Base-by-base conservation (phyloP, 2,329 filamentous ascomycete genomes). In the Neopestalotiopsis sp. region DNA sequence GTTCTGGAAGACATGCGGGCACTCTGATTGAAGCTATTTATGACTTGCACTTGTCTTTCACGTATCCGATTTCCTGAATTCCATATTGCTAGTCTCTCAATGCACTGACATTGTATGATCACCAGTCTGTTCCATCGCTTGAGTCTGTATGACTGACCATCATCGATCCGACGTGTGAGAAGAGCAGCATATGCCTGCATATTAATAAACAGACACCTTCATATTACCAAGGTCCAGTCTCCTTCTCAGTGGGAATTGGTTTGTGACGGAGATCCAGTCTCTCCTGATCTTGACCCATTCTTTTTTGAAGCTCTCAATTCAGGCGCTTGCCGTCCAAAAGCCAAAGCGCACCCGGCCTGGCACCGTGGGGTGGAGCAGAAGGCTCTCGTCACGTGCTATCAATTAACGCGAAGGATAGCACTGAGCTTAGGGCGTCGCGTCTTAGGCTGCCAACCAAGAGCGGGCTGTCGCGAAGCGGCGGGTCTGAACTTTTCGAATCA, bases 321-420 rank as follows among this genome's bases (percentile, higher is more conserved):
- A 52, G 45, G 45, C 17, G n/a, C 17, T 20, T 59, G n/a, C 57
- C 12, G 13, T 59, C 49, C 30, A 30, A 59, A 30, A 30, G 24
- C 57, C 57, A 24, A 40, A 42, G 32, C 65, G n/a, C 28, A 40
- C 34, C 24, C 34, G 28, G 14, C 28, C 34, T 38, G 30, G 34
- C 30, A 38, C 40, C n/a, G 2, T 58, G 7, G 57, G 57, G n/a
- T 9, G n/a, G 30, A 38, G 34, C 6, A 38, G 10, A 10, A 38
- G 34, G 1, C 34, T 38, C 32, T 60, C 24, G 40, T 67, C 65
- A 67, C 66, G 59, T 64, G 66, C 42, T 28, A 42, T 68, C 66
- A 63, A 63, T 68, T 68, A 63, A 68, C 66, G 66, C 66, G 66
- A 64, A 68, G n/a, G 59, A 5, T 63, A 68, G 42, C 40, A 38